Evolutionary conservation across 768 basidiomycete genomes (phyloP), one percentile per base, ranked within the genome.

Genomic region (Neoboletus magnificus): DNA sequence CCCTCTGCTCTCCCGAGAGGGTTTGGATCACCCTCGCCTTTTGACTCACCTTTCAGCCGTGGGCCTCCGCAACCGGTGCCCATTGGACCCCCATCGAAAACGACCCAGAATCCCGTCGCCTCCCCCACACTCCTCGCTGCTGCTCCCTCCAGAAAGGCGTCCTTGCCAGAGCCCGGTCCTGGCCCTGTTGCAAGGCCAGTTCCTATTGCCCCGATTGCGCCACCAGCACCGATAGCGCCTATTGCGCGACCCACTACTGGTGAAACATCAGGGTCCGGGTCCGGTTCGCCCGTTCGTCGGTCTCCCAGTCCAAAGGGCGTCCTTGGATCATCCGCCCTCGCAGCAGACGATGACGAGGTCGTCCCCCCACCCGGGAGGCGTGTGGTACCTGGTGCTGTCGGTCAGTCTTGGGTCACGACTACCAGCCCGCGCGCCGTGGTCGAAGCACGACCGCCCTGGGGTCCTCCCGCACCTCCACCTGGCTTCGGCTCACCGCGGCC

Each of bases 271-370:
- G 72, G 80, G 9, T 84, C 86, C 1, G 82, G 82, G 2, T 84
- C 85, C 12, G 84, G 82, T 4, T 89, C 87, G 1, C 79, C 81
- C 12, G 71, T 71, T 18, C 73, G 76, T 43, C 76, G 79, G 11
- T 79, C 80, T 35, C 78, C 80, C 5, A 80, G 79, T 56, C 80
- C 80, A 10, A 91, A 90, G 65, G 83, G 84, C 39, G 73, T 85
- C 35, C 75, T 91, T 8, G 90, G 90, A 13, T 91, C 89, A 15
- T 86, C 86, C 5, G 89, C 90, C 20, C 77, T 91, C 20, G 82
- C 84, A 3, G 82, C 88, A 15, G 89, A 90, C 56, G 89, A 89
- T 57, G 90, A 92, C 66, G 89, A 91, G 65, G 86, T 91, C 12
- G 81, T 91, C 16, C 71, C 78, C 39, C 72, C 78, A 18, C 76